These are phyloP conservation scores for Cardiospermum halicacabum DNA, from an alignment of 345 rosid species.

Conservation along the genomic window DNA sequence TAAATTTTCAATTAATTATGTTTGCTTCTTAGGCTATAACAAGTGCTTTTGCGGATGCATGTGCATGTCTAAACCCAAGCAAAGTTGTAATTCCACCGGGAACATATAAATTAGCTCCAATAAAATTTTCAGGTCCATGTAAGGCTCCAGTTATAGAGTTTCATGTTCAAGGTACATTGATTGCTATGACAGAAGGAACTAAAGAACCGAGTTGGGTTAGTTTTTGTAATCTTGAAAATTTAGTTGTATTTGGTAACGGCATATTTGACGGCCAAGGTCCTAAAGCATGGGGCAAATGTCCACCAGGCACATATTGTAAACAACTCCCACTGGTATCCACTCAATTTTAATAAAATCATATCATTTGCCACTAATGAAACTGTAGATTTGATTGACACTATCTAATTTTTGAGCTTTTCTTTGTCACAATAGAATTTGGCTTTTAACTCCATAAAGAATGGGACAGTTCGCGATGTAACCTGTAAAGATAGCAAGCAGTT, in stretches of 20 bases:
- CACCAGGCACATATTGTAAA: conserved; percentile 19
- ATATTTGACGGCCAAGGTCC: conserved; percentile 61
- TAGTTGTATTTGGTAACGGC: conserved; percentile 49
- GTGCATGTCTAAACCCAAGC: conserved; percentile 31
- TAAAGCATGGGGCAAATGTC: conserved; percentile 36
- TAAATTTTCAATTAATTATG: too few species aligned
- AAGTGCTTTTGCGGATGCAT: conserved; percentile 48
- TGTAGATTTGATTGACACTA: too few species aligned
- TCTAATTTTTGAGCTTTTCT: not conserved
- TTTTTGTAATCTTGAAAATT: conserved; percentile 26
- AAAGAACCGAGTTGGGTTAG: conserved; percentile 42
- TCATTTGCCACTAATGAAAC: too few species aligned
- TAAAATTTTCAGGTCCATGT: conserved; percentile 45
- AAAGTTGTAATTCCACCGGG: conserved; percentile 45
- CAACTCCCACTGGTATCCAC: conserved; percentile 39
- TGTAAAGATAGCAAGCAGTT: conserved; percentile 44
- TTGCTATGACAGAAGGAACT: conserved; percentile 32
- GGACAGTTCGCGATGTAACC: conserved; percentile 24
- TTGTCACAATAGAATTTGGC: conserved; percentile 31
- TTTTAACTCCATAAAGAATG: conserved; percentile 32
- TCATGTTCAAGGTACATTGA: conserved; percentile 34
- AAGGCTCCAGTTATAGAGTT: conserved; percentile 30
- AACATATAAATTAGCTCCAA: conserved; percentile 19
- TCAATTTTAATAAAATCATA: too few species aligned
- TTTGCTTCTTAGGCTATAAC: conserved; percentile 7